Base-by-base conservation (phyloP, 345 rosid species). In the Aurinia saxatilis region DNA sequence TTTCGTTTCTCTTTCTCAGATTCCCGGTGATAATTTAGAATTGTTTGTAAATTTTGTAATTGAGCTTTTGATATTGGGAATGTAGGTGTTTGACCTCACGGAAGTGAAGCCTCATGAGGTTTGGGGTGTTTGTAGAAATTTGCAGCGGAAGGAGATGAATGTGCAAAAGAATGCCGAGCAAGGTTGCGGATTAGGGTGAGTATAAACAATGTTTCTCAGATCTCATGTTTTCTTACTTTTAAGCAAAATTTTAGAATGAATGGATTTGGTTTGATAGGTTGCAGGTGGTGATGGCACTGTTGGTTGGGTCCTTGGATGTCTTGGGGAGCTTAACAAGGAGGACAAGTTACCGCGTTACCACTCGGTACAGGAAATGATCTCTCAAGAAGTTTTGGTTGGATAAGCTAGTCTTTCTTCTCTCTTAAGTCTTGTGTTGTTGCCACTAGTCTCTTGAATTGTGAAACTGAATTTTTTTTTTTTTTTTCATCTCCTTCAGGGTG, bases 201-300 rank as follows among this genome's bases (percentile, higher is more conserved):
- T 65, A 40, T 0, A 13, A 0, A 13, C 31, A 4, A 0, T 17
- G 1, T n/a, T n/a, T n/a, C n/a, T n/a, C n/a, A n/a, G n/a, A n/a
- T n/a, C n/a, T n/a, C n/a, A n/a, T n/a, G n/a, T n/a, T 21, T 29
- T 16, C 4, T 36, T 4, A 38, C 53, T 30, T 6, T n/a, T n/a
- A n/a, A n/a, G n/a, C n/a, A n/a, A n/a, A n/a, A n/a, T n/a, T n/a
- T n/a, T n/a, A n/a, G n/a, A n/a, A n/a, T n/a, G 52, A 31, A 16
- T 68, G 2, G 42, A 19, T 8, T 45, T 34, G 54, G 47, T 45
- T 60, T 0, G 49, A 63, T 75, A 95, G 99, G 99, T 95, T 79
- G 99, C 95, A n/a, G 97, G 99, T 61, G 99, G 99, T 70, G 99
- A 95, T 84, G 99, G 99, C 57, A 90, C 95, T 0, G 96, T 90